Evolutionary conservation across 164 flowering plant genomes (phyloP), one percentile per base, ranked within the genome.

Genomic region (Malania oleifera): DNA sequence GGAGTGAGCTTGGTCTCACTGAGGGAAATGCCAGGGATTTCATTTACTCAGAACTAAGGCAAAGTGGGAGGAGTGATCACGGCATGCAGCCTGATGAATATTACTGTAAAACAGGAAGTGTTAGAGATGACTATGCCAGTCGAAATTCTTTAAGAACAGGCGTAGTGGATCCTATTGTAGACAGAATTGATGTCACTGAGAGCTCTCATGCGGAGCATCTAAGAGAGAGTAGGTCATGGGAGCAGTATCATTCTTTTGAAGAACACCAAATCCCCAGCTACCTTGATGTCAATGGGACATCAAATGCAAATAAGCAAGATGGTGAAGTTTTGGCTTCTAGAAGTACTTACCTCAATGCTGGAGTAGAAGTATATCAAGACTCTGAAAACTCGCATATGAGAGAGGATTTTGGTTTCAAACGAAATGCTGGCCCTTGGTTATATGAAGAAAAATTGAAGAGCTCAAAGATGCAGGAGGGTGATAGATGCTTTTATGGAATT

Each of bases 371-470:
- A 37, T 56, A 54, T 57, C 56, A 31, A 27, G 63, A 58, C 37
- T 59, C 17, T 56, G 62, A 59, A 49, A 62, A 54, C 58, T 50
- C 20, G n/a, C 52, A 35, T 24, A 3, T 13, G 9, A 64, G 27
- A 28, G 60, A 56, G 25, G 71, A 52, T 57, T 67, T 65, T 78
- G 62, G 28, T 54, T 69, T 52, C 37, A 67, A 58, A 31, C 51
- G 63, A 54, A 77, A 68, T 46, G 73, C 47, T 35, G 61, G 53
- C 57, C 58, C 56, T 10, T 22, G 57, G 28, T 52, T 29, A 56
- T 63, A 61, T 41, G 58, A 61, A 31, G 76, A 71, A 48, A 56
- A 49, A 44, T 48, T 52, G 25, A 60, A 49, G 28, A 44, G 56
- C 10, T 44, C 67, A 46, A 28, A 31, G 41, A 20, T 52, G 47